Base-by-base conservation (phyloP, 192 early-diverging fungal genomes). In the Chytriomyces sp. region DNA sequence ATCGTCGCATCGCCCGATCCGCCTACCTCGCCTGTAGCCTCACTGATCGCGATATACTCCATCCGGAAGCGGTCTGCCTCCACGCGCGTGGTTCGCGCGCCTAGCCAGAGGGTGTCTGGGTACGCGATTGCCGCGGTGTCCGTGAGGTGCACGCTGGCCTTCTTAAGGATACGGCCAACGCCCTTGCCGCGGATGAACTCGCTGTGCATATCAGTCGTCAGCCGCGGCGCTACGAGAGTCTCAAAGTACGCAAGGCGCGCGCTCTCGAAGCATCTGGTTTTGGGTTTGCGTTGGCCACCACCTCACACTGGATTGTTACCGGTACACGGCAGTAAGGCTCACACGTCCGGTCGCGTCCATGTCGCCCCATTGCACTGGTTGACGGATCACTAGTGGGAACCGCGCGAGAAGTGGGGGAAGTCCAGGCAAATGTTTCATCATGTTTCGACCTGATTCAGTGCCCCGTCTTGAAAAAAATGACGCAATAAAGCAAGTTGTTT, bases 151-250 rank as follows among this genome's bases (percentile, higher is more conserved):
- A 74, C 14, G 5, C 33, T 66, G 12, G 73, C 73, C 37, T 31
- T 44, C 14, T 41, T 22, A 2, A 74, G 63, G 41, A 74, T 74
- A 22, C 73, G 61, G 7, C 73, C 73, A 5, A 74, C 54, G 30
- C 73, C 73, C 55, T 66, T 74, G 0, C 73, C 73, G 31, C 53
- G 61, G 14, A 74, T 65, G 38, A 74, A 74, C 4, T 37, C 62
- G 33, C 19, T 17, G 38, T 59, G 63, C 37, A 59, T 32, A 0
- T 49, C 52, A 14, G 73, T 33, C 17, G 73, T 66, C 5, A 74
- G 62, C 14, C 39, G 73, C 4, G 57, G 73, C 1, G 53, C 62
- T 8, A 74, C 54, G 12, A 67, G 60, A 2, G 3, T 28, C 19
- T 64, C 60, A 38, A 73, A 73, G 44, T 73, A 73, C 52, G 17